These are phyloP conservation scores for Populus hybrid DNA, from an alignment of 441 rosid genomes.

Conservation along the genomic window DNA sequence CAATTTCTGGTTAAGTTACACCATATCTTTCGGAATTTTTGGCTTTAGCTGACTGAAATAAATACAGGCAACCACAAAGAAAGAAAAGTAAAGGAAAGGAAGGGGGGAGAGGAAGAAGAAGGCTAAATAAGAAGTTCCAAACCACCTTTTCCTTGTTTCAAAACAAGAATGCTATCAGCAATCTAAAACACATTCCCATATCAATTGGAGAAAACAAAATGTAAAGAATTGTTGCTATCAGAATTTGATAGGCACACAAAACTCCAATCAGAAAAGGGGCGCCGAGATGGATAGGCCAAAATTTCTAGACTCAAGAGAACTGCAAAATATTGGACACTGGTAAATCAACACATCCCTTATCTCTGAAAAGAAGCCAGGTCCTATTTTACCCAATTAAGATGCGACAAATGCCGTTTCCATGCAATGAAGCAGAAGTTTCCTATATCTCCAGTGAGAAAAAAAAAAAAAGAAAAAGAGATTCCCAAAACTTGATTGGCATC, in stretches of 20 bases:
- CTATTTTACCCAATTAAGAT: constrained; percentile 1
- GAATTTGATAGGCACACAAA: too few relatives aligned
- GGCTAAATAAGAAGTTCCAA: too few relatives aligned
- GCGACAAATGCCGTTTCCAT: constrained; percentile 10
- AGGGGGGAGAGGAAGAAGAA: neutral
- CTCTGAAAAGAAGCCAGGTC: neutral
- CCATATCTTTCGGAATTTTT: neutral
- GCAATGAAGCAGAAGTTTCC: constrained; percentile 5
- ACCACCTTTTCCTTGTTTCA: neutral
- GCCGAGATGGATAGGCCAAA: too few relatives aligned
- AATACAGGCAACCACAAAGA: neutral
- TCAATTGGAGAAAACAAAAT: constrained; percentile 9
- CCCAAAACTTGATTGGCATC: constrained; percentile 1
- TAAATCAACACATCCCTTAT: constrained; percentile 1
- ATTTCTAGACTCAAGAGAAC: too few relatives aligned
- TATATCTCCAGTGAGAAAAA: neutral
- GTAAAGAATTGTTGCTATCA: neutral
- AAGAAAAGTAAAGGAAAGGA: neutral
- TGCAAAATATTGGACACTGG: constrained; percentile 10
- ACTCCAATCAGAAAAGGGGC: too few relatives aligned
- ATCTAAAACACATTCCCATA: neutral
- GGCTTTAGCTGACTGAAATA: neutral
- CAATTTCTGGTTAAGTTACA: neutral
- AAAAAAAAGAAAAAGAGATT: constrained; percentile 3
- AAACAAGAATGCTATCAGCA: constrained; percentile 1